Evolutionary conservation across 495 filamentous ascomycete species (phyloP).

Genomic region (Hypoxylon cercidicola): DNA sequence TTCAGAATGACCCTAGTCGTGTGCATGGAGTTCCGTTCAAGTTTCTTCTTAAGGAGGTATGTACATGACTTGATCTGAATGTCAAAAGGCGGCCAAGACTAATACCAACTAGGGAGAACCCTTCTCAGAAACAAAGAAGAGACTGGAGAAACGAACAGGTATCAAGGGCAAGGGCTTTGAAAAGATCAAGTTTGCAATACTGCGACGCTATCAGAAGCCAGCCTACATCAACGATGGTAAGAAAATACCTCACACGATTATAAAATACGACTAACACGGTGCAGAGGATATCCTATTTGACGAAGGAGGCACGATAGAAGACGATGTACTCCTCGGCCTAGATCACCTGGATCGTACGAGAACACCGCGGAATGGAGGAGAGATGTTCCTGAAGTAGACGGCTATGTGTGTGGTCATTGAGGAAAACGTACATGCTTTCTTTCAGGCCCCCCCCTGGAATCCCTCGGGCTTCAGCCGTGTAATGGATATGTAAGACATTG

Average conservation of each 20-base stretch:
- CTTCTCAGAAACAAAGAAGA: constrained; percentile 91
- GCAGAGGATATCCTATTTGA: constrained; percentile 87
- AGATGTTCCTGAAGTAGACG: constrained; percentile 65
- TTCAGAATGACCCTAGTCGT: constrained; percentile 84
- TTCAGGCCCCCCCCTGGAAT: background rate
- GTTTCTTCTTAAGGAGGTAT: constrained; percentile 85
- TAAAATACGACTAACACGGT: constrained; percentile 33
- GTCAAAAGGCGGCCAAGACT: constrained; percentile 9
- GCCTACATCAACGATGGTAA: constrained; percentile 89
- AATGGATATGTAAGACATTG: constrained; percentile 4
- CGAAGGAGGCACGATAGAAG: constrained; percentile 65
- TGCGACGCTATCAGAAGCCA: constrained; percentile 80
- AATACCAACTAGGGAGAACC: constrained; percentile 72
- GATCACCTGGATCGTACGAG: constrained; percentile 84
- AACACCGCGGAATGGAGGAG: constrained; percentile 63
- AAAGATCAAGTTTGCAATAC: constrained; percentile 95
- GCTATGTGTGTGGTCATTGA: constrained; percentile 3
- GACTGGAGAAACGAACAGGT: constrained; percentile 87
- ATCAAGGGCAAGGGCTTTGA: constrained; percentile 98
- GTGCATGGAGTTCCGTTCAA: constrained; percentile 85
- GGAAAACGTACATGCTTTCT: constrained; percentile 2
- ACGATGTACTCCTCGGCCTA: constrained; percentile 82
- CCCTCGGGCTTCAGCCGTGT: background rate
- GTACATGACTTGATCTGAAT: constrained; percentile 41
- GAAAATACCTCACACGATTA: constrained; percentile 34